phyloP scores from a whole-genome alignment of 805 yeast species.

The Suhomyces vadensis region DNA sequence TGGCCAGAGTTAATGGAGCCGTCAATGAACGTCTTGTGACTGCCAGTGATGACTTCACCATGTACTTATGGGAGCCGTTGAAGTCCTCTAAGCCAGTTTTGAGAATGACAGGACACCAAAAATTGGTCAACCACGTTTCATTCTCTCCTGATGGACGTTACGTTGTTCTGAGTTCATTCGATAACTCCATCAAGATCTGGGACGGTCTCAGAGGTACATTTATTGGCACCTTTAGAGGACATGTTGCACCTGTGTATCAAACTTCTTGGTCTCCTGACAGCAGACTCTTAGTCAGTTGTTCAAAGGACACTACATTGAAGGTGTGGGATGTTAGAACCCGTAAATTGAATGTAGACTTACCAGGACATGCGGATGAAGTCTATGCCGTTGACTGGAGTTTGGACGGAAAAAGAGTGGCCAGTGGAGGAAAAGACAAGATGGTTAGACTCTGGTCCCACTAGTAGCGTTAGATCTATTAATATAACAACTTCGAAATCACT shows the following conservation, averaged over 20 bases:
- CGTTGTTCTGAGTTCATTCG: conserved; percentile 91
- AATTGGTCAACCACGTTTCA: conserved; percentile 91
- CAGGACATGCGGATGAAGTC: conserved; percentile 95
- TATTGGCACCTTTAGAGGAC: conserved; percentile 89
- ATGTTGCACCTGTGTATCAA: conserved; percentile 96
- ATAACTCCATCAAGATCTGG: conserved; percentile 94
- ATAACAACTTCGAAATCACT: no score
- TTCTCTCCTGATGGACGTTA: conserved; percentile 94
- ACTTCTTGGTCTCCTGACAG: conserved; percentile 98
- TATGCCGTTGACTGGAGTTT: conserved; percentile 98
- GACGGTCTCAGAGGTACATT: conserved; percentile 92
- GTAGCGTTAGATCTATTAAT: neutral
- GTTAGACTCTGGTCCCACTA: conserved; percentile 90
- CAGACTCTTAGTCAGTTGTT: conserved; percentile 85
- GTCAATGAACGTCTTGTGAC: conserved; percentile 80
- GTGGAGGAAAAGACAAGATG: conserved; percentile 96
- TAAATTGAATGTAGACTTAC: conserved; percentile 83
- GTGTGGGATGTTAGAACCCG: conserved; percentile 93
- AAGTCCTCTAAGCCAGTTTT: conserved; percentile 79
- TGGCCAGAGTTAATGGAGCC: conserved; percentile 57
- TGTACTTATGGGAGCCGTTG: conserved; percentile 95
- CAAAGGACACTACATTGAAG: conserved; percentile 93
- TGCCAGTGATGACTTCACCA: conserved; percentile 96
- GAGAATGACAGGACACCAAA: conserved; percentile 97
- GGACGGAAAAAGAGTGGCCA: conserved; percentile 91